Evolutionary conservation across 345 rosid species (phyloP), one percentile per base, ranked within the genome.

Genomic region (Camelina neglecta): DNA sequence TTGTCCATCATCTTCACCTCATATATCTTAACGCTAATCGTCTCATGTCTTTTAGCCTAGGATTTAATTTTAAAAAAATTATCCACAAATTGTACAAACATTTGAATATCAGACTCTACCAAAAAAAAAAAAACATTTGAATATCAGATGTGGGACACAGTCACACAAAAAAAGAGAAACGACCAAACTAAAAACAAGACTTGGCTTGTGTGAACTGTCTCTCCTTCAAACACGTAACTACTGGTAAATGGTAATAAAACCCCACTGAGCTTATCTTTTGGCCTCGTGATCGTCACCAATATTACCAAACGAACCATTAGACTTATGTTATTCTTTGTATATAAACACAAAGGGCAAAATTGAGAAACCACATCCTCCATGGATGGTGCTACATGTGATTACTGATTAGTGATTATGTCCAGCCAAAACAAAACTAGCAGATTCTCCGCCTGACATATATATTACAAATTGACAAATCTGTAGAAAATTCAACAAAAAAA

Each of bases 401-500:
- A 24, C 26, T 24, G 26, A 24, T 23, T 13, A 65, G 2, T 15
- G 44, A 4, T 3, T 11, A 13, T 7, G 20, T 31, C 44, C 42
- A 31, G 57, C 69, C 69, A 39, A 38, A 38, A 38, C 3, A 38
- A 33, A 33, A 38, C 0, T 39, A 11, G n/a, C 69, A 8, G 41
- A 31, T 24, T 45, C 69, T 64, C 54, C 69, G 68, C 68, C 39
- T 15, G 15, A 64, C 15, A 26, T 45, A 44, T 18, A 18, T 18
- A 18, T 18, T 18, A 18, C 18, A 26, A 45, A 26, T 4, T 44
- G 23, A 4, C 41, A 64, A 45, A 45, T 64, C 53, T 7, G 21
- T 24, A 64, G 24, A 21, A 26, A 64, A 4, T 63, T 42, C 16
- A 65, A 39, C 10, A 9, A 2, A 18, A 18, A 18, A 18, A 18